Evolutionary conservation across 306 rosid species (phyloP).

Genomic region (Cucumis hystrix): DNA sequence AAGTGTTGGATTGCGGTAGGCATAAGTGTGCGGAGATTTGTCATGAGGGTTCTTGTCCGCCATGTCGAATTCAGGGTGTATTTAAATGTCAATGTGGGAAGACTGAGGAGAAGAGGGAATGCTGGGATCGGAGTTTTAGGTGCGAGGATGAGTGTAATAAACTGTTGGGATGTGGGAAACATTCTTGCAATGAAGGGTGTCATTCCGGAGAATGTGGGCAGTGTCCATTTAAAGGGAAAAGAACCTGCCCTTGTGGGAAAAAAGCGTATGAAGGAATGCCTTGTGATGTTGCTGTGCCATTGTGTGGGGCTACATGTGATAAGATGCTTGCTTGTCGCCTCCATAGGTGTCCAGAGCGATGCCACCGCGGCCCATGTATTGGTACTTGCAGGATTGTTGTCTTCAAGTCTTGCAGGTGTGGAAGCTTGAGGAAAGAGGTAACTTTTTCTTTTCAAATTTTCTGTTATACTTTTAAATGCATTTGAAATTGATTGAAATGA

Average conservation of each 20-base stretch:
- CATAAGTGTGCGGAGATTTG: conserved; percentile 54
- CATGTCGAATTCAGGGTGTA: conserved; percentile 36
- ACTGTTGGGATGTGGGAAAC: conserved; percentile 65
- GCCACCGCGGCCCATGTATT: conserved; percentile 72
- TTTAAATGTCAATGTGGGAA: conserved; percentile 58
- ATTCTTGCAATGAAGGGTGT: conserved; percentile 61
- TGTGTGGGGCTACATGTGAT: conserved; percentile 77
- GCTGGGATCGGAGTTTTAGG: conserved; percentile 49
- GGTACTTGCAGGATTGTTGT: conserved; percentile 71
- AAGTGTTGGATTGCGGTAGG: conserved; percentile 41
- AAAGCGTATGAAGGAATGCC: conserved; percentile 60
- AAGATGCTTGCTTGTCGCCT: conserved; percentile 57
- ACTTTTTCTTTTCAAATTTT: background rate
- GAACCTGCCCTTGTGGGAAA: conserved; percentile 83
- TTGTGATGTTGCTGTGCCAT: conserved; percentile 56
- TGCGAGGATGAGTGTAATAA: conserved; percentile 49
- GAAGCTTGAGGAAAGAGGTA: conserved; percentile 91
- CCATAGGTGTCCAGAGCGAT: conserved; percentile 80
- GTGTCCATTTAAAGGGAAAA: conserved; percentile 74
- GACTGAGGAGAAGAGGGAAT: conserved; percentile 55
- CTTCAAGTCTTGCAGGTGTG: conserved; percentile 66
- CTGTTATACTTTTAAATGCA: background rate
- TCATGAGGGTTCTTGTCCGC: conserved; percentile 60
- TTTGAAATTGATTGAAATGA: background rate
- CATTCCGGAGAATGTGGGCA: conserved; percentile 66